Percentiles rank a stretch among this genome's conserved stretches.
Conservation (phyloP, 768 basidiomycete species). For the Cystofilobasidium bisporidii region DNA sequence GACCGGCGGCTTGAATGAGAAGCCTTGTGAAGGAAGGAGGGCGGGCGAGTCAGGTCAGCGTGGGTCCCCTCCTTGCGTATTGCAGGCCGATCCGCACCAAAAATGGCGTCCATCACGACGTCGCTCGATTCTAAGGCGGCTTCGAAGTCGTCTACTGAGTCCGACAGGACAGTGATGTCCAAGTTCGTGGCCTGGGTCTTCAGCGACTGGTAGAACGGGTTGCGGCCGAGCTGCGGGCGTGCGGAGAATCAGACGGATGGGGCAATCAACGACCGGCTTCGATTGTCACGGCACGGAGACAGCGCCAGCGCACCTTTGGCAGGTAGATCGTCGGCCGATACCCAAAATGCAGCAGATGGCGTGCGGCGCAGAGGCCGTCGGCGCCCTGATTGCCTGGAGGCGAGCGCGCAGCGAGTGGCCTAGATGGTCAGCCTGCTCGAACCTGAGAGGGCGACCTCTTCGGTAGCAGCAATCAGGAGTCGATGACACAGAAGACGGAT, state of each 20-base stretch:
- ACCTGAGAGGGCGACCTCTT: too few species aligned
- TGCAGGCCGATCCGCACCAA: too few species aligned
- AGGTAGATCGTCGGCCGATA: conserved; percentile 82
- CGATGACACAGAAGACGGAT: too few species aligned
- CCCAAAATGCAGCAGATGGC: conserved; percentile 88
- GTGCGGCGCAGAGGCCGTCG: conserved; percentile 90
- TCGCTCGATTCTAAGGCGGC: conserved; percentile 43
- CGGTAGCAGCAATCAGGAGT: too few species aligned
- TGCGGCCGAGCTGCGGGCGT: conserved; percentile 5
- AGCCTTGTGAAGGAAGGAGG: conserved; percentile 37
- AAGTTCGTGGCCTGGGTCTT: conserved; percentile 81
- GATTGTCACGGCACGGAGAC: too few species aligned
- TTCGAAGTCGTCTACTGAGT: conserved; percentile 44
- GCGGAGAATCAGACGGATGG: too few species aligned
- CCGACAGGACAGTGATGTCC: conserved; percentile 59
- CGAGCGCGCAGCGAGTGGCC: conserved; percentile 42
- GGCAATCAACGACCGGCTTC: too few species aligned
- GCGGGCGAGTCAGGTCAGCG: conserved; percentile 13
- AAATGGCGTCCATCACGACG: conserved; percentile 87
- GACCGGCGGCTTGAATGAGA: conserved; percentile 87
- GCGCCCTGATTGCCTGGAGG: conserved; percentile 49
- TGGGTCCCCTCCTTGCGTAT: too few species aligned
- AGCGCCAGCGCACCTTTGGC: conserved; percentile 59
- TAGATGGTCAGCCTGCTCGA: conserved; percentile 65
- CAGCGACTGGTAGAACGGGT: conserved; percentile 50